Conservation (phyloP, 2,329 filamentous ascomycete species). For the Microcyclospora tardicrescens region DNA sequence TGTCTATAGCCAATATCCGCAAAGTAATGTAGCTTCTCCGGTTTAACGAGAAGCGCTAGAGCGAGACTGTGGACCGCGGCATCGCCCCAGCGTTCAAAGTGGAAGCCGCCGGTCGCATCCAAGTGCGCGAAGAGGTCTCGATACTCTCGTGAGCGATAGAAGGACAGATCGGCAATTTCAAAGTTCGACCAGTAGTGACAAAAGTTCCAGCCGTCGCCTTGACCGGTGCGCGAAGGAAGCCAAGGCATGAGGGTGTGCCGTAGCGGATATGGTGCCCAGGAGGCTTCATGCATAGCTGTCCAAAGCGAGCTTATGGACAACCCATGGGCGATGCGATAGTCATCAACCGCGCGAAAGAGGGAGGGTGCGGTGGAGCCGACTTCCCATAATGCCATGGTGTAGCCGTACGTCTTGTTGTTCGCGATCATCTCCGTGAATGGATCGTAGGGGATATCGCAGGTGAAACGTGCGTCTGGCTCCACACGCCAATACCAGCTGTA, state of each 20-base stretch:
- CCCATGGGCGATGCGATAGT: conserved; percentile 28
- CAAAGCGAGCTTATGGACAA: conserved; percentile 1
- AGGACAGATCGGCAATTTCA: conserved; percentile 36
- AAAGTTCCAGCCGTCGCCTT: conserved; percentile 34
- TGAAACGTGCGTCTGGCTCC: conserved; percentile 46
- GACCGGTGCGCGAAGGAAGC: conserved; percentile 3
- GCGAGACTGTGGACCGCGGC: conserved; percentile 43
- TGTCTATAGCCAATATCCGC: conserved; percentile 26
- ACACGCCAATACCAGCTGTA: conserved; percentile 51
- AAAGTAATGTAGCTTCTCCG: conserved; percentile 40
- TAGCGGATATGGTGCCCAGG: conserved; percentile 14
- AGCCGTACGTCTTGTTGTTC: conserved; percentile 30
- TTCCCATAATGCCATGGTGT: conserved; percentile 40
- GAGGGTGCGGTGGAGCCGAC: conserved; percentile 31
- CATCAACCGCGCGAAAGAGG: conserved; percentile 36
- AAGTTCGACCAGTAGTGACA: conserved; percentile 42
- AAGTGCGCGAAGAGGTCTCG: conserved; percentile 38
- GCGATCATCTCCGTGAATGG: conserved; percentile 24
- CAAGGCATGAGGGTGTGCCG: conserved; percentile 29
- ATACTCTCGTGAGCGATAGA: conserved; percentile 39
- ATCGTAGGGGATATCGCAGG: conserved; percentile 34
- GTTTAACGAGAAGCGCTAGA: conserved; percentile 41
- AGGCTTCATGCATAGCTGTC: conserved; percentile 4
- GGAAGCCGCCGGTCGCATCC: conserved; percentile 37
- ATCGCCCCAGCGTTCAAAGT: conserved; percentile 35